phyloP scores from a whole-genome alignment of 2,329 filamentous ascomycete genomes.

The Fusarium guadeloupense region DNA sequence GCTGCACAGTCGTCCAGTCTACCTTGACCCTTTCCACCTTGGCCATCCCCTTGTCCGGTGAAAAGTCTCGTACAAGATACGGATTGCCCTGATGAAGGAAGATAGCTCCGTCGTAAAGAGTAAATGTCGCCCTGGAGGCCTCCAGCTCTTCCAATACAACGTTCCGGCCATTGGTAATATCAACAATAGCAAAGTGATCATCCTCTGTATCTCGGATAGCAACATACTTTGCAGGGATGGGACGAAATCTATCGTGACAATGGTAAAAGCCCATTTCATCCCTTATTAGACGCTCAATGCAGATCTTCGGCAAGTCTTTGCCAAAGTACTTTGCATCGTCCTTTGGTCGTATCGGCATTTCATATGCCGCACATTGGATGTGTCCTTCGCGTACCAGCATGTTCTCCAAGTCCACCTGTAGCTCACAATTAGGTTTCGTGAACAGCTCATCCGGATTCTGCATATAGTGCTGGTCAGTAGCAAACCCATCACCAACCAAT shows the following conservation, averaged over 20 bases:
- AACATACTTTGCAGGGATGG: constrained; percentile 82
- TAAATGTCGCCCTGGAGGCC: constrained; percentile 92
- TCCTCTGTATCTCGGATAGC: constrained; percentile 89
- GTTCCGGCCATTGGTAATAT: constrained; percentile 84
- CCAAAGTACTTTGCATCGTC: constrained; percentile 85
- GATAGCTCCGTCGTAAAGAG: constrained; percentile 95
- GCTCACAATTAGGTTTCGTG: constrained; percentile 85
- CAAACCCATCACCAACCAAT: constrained; percentile 86
- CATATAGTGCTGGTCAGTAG: constrained; percentile 97
- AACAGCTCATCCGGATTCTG: constrained; percentile 93
- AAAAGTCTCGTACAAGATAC: constrained; percentile 91
- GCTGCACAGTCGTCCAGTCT: constrained; percentile 93
- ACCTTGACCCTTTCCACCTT: constrained; percentile 90
- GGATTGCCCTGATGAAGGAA: constrained; percentile 96
- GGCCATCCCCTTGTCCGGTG: constrained; percentile 80
- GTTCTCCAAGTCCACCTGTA: constrained; percentile 92
- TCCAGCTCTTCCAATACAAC: constrained; percentile 94
- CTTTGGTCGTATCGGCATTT: constrained; percentile 87
- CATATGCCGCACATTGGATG: constrained; percentile 92
- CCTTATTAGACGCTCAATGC: constrained; percentile 74
- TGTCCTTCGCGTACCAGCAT: constrained; percentile 93
- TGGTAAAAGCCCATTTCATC: constrained; percentile 88
- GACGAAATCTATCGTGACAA: constrained; percentile 87
- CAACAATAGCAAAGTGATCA: constrained; percentile 92
- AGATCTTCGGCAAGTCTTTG: constrained; percentile 73